These are phyloP conservation scores for Coemansia sp. DNA, from an alignment of 192 early-diverging fungal species.

Conservation along the genomic window DNA sequence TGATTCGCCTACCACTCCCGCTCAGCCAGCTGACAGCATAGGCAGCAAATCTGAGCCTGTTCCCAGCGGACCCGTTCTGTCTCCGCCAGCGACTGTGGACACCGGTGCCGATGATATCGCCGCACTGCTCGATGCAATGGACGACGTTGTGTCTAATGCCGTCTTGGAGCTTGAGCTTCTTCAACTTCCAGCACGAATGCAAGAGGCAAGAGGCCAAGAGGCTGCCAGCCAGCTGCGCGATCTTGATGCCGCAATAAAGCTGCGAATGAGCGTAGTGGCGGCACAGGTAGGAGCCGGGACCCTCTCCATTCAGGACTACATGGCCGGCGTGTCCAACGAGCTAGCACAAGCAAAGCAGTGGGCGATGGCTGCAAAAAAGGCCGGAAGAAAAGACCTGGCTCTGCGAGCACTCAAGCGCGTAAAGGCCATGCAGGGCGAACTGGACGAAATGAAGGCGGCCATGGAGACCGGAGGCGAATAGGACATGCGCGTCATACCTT, in stretches of 20 bases:
- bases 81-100: background rate
- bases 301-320: constrained; percentile 35
- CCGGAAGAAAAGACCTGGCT: constrained; percentile 31
- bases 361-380: constrained; percentile 33
- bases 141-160: constrained; percentile 32
- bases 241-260: constrained; percentile 32
- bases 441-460: constrained; percentile 35
- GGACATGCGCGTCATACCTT: background rate
- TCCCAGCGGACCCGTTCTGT: background rate
- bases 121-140: constrained; percentile 22
- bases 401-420: constrained; percentile 35
- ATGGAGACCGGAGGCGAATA: constrained; percentile 19
- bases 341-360: constrained; percentile 23
- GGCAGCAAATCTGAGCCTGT: background rate
- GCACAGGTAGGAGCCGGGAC: constrained; percentile 39
- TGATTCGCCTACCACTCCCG: background rate
- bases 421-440: constrained; percentile 44
- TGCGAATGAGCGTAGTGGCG: constrained; percentile 42
- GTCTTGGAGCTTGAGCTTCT: constrained; percentile 41
- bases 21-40: background rate
- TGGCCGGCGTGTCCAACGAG: constrained; percentile 23
- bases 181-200: constrained; percentile 29
- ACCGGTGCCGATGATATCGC: constrained; percentile 18
- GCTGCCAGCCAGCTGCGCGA: constrained; percentile 12
- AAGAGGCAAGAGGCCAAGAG: constrained; percentile 1